A percentile compares a stretch with the other conserved stretches of the same genome.
phyloP scores from a whole-genome alignment of 2,329 filamentous ascomycete genomes.

The Colletotrichum phormii region DNA sequence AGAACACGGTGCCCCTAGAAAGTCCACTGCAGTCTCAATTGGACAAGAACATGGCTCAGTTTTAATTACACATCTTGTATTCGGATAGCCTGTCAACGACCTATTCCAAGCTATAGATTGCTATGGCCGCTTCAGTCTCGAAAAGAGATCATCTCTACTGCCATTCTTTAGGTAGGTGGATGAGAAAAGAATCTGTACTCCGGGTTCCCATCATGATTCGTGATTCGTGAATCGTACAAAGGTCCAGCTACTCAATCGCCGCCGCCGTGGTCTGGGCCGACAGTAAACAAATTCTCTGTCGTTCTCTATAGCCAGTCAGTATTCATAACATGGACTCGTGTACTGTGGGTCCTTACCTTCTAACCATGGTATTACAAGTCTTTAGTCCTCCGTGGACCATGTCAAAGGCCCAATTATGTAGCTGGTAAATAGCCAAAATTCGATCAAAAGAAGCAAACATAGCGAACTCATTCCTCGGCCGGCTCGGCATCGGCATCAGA shows the following conservation, averaged over 20 bases:
- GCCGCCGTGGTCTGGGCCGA: no score
- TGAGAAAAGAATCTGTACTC: background rate
- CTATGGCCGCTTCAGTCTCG: background rate
- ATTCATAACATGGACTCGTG: background rate
- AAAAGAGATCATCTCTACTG: background rate
- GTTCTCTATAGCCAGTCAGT: background rate
- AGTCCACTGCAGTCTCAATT: background rate
- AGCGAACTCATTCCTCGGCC: conserved; percentile 37
- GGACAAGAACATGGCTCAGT: background rate
- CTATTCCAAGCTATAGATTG: background rate
- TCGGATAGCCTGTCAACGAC: background rate
- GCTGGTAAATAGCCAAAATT: no score
- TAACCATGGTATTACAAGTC: background rate
- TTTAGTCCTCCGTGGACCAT: background rate
- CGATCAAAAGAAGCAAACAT: background rate
- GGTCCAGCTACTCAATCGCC: background rate
- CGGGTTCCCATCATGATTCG: background rate
- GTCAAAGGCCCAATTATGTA: background rate
- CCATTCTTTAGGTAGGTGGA: background rate
- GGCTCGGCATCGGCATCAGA: conserved; percentile 17
- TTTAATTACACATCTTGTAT: background rate
- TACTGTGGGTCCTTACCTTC: background rate
- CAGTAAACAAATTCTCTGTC: background rate
- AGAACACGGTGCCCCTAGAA: background rate
- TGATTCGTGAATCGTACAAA: background rate